These are phyloP conservation scores for Phytophthora quininea DNA, from an alignment of 352 stramenopile species.

Conservation along the genomic window DNA sequence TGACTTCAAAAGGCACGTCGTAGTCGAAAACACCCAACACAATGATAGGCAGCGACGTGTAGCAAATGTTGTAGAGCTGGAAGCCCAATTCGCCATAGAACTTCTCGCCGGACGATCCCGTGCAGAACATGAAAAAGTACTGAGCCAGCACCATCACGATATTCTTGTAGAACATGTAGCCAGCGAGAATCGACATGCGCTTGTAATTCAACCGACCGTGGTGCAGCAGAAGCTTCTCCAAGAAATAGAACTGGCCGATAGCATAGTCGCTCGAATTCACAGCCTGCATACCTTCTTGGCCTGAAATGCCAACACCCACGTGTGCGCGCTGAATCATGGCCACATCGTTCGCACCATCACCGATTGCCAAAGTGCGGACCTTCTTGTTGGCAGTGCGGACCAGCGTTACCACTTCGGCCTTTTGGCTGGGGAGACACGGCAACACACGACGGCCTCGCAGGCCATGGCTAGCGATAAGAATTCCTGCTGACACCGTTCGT, in stretches of 20 bases:
- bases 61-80: slow-evolving; percentile 94
- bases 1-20: slow-evolving; percentile 75
- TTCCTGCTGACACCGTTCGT: slow-evolving; percentile 55
- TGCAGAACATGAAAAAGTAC: slow-evolving; percentile 93
- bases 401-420: slow-evolving; percentile 80
- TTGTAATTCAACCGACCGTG: slow-evolving; percentile 98
- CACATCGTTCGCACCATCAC: slow-evolving; percentile 95
- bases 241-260: slow-evolving; percentile 96
- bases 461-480: slow-evolving; percentile 76
- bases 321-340: slow-evolving; percentile 94
- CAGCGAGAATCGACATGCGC: slow-evolving; percentile 92
- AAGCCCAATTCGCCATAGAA: slow-evolving; percentile 82
- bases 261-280: slow-evolving; percentile 98
- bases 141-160: slow-evolving; percentile 90
- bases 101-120: slow-evolving; percentile 89
- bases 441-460: slow-evolving; percentile 82
- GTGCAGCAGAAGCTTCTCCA: slow-evolving; percentile 95
- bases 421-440: slow-evolving; percentile 86
- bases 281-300: slow-evolving; percentile 93
- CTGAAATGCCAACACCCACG: slow-evolving; percentile 91
- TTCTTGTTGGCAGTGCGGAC: slow-evolving; percentile 57
- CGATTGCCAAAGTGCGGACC: slow-evolving; percentile 86
- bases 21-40: slow-evolving; percentile 80
- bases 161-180: slow-evolving; percentile 99
- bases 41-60: slow-evolving; percentile 93